phyloP scores from a whole-genome alignment of 768 basidiomycete species.

The Hirschioporus abietinus region DNA sequence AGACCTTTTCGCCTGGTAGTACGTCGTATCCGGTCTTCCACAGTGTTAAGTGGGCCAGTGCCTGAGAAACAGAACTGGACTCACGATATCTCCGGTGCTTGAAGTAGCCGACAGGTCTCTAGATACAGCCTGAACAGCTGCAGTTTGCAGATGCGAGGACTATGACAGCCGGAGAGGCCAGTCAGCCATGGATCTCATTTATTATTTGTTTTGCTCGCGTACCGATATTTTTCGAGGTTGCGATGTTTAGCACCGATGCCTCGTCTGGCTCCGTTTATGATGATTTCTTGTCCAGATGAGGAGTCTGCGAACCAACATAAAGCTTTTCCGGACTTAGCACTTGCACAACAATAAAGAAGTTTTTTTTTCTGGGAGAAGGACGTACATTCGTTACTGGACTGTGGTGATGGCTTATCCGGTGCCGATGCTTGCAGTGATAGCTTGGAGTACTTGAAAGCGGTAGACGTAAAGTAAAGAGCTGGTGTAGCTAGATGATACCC shows the following conservation, averaged over 20 bases:
- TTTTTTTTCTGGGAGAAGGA: too few species aligned
- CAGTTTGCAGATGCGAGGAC: constrained; percentile 49
- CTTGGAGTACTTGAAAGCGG: constrained; percentile 57
- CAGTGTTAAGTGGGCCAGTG: not conserved
- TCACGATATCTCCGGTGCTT: constrained; percentile 11
- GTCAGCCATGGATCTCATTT: not conserved
- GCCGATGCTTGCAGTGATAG: constrained; percentile 23
- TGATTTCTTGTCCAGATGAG: constrained; percentile 43
- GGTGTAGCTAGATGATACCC: constrained; percentile 49
- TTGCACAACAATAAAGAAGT: too few species aligned
- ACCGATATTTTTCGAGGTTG: constrained; percentile 59
- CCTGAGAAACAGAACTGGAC: constrained; percentile 19
- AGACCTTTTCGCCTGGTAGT: constrained; percentile 36
- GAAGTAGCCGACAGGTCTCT: constrained; percentile 18
- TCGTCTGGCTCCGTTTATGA: constrained; percentile 77
- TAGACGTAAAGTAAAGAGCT: constrained; percentile 49
- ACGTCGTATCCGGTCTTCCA: constrained; percentile 30
- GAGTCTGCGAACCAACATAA: constrained; percentile 65
- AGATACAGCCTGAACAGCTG: constrained; percentile 46
- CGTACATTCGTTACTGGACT: constrained; percentile 66
- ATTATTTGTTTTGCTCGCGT: constrained; percentile 5
- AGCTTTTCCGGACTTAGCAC: constrained; percentile 33
- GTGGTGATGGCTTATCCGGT: not conserved
- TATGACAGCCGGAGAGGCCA: constrained; percentile 17
- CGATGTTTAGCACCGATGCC: constrained; percentile 72